Evolutionary conservation across 345 rosid species (phyloP), one percentile per base, ranked within the genome.

Genomic region (Brassica rapa): DNA sequence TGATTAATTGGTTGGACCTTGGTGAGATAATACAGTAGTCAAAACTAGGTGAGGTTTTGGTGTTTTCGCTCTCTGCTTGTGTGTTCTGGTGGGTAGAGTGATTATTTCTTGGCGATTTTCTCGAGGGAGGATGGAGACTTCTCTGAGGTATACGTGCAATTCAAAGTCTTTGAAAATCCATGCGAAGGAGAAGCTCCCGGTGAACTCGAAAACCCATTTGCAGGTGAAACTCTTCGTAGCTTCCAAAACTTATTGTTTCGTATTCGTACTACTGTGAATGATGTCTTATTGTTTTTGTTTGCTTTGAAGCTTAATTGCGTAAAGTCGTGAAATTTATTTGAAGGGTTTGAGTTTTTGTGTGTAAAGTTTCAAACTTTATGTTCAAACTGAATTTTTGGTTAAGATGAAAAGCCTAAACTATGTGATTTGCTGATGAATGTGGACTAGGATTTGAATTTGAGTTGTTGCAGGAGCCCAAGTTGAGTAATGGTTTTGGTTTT

Each of bases 81-180:
- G 73, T 19, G 29, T 49, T 59, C 3, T 4, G 29, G 39, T 62
- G 1, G 53, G 14, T 12, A 53, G 39, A 55, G 66, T 30, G 14
- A 21, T 35, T 74, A 55, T 19, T 30, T 71, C 43, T 12, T 2
- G 68, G 72, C 53, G 71, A 69, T 29, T 80, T 80, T 74, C 72
- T 80, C 71, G 68, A 56, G 83, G 70, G 70, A 57, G 62, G 71
- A 94, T 92, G 98, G 97, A 92, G 85, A 89, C 97, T 3, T 94
- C 97, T 62, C 82, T 94, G 73, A 88, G 98, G 67, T 91, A 83
- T 77, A 74, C 85, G 27, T 80, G 84, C 29, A 91, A 85, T 65
- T 86, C 91, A 43, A 95, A 73, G 83, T 80, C 90, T 74, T 74
- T 92, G 70, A 88, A 84, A 77, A 87, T 95, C 82, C 97, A 95